Percentiles rank a stretch among this genome's conserved stretches.
Conservation (phyloP, 192 early-diverging fungal genomes). For the Obelidium mucronatum region DNA sequence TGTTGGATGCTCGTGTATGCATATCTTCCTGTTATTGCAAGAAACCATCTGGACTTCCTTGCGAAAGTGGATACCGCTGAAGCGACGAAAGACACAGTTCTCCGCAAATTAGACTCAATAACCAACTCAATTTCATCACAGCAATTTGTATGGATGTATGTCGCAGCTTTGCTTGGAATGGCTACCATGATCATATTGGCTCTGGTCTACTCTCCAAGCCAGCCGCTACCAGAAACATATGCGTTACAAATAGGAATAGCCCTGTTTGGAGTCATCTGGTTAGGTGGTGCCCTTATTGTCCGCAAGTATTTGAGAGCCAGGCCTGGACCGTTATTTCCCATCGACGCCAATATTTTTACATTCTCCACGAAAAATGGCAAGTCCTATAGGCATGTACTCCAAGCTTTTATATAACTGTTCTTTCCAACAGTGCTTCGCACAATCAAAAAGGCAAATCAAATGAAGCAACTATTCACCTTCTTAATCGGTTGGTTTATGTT, state of each 20-base stretch:
- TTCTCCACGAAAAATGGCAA: constrained; percentile 35
- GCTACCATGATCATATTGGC: constrained; percentile 30
- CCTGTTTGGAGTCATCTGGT: constrained; percentile 32
- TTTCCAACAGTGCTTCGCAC: not conserved
- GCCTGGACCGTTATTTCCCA: constrained; percentile 49
- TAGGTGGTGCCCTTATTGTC: constrained; percentile 20
- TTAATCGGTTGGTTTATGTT: constrained; percentile 47
- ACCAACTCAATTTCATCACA: constrained; percentile 35
- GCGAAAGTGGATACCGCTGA: not conserved
- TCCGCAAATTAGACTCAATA: constrained; percentile 18
- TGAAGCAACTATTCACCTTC: constrained; percentile 22
- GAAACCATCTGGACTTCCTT: constrained; percentile 33
- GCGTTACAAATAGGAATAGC: constrained; percentile 38
- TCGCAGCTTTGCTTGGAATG: constrained; percentile 12
- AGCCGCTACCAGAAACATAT: constrained; percentile 32
- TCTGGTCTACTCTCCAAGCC: not conserved
- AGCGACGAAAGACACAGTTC: not conserved
- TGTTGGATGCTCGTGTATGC: constrained; percentile 40
- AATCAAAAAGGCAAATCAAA: not conserved
- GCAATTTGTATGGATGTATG: constrained; percentile 36
- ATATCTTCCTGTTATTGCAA: constrained; percentile 21
- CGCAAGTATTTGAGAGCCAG: constrained; percentile 20
- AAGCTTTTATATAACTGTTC: not conserved
- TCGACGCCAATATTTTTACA: constrained; percentile 27
- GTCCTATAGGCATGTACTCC: not conserved